phyloP scores from a whole-genome alignment of 306 rosid species.

The Trifolium dubium region DNA sequence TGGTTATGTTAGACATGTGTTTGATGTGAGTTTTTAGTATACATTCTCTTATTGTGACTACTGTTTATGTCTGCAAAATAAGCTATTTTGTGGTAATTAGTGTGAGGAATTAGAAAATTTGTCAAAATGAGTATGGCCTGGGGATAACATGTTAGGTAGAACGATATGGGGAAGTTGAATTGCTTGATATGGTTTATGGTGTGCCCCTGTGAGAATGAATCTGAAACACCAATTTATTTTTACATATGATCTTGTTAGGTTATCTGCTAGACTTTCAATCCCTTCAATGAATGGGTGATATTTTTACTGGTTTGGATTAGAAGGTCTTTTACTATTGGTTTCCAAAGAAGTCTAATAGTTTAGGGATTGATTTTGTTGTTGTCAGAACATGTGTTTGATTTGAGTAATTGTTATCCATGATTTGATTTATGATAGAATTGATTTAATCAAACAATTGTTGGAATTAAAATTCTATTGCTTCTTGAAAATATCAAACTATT shows the following conservation, averaged over 20 bases:
- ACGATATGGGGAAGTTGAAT: neutral
- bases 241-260: conserved; percentile 55
- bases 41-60: neutral
- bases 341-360: neutral
- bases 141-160: conserved; percentile 9
- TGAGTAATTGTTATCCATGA: too few species aligned
- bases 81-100: conserved; percentile 12
- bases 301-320: conserved; percentile 65
- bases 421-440: conserved; percentile 9
- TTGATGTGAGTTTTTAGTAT: conserved; percentile 20
- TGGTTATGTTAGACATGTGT: conserved; percentile 11
- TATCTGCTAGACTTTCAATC: conserved; percentile 94
- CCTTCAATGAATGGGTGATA: conserved; percentile 95
- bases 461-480: conserved; percentile 14
- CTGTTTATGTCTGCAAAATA: neutral
- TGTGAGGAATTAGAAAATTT: neutral
- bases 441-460: neutral
- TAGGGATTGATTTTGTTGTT: conserved; percentile 9
- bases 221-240: neutral
- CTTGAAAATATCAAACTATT: conserved; percentile 6
- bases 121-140: conserved; percentile 1
- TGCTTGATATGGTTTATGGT: conserved; percentile 9
- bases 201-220: neutral
- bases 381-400: conserved; percentile 11
- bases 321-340: neutral